Base-by-base conservation (phyloP, 129 eudicot species). In the Centrapalus pauciflorus region DNA sequence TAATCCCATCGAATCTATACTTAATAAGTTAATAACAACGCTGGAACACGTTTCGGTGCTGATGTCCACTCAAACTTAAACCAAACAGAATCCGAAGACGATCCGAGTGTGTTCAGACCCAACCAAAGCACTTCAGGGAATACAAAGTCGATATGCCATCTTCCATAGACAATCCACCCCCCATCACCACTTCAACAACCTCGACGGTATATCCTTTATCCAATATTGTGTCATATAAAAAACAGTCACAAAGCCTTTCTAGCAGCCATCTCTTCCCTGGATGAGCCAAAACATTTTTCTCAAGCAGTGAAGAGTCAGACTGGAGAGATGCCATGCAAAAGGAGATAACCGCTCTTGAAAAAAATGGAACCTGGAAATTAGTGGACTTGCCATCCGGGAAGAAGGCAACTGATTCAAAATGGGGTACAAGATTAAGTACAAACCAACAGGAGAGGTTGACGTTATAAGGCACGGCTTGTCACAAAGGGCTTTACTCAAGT, bases 251-350 rank as follows among this genome's bases (percentile, higher is more conserved):
- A 20, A 61, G 16, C 12, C 51, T 73, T 40, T 2, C 23, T 73
- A 7, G 64, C 71, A 41, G 70, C 70, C 0, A 30, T 51, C 25
- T 30, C 62, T 13, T 28, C 70, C 11, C 40, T 32, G 5, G 38
- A 9, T 10, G 71, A 73, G 50, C 77, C 71, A 7, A 20, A 13
- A 4, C 5, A 48, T 16, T 73, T 61, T 6, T 28, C 55, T 0
- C 62, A 33, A 4, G 64, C 45, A 7, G 41, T 50, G 2, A 16
- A 61, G n/a, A 55, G 63, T 9, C 1, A 25, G 56, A 0, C n/a
- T 73, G 78, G 78, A 5, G 33, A n/a, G 40, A 55, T 4, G 73
- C 73, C 0, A 74, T 66, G 73, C 7, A 66, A 26, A 5, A 1
- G 0, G 79, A 74, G 10, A 65, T 74, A 7, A 5, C 14, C 3